phyloP scores from a whole-genome alignment of 1,284 basidiomycete genomes.

The Neonothopanus nambi region DNA sequence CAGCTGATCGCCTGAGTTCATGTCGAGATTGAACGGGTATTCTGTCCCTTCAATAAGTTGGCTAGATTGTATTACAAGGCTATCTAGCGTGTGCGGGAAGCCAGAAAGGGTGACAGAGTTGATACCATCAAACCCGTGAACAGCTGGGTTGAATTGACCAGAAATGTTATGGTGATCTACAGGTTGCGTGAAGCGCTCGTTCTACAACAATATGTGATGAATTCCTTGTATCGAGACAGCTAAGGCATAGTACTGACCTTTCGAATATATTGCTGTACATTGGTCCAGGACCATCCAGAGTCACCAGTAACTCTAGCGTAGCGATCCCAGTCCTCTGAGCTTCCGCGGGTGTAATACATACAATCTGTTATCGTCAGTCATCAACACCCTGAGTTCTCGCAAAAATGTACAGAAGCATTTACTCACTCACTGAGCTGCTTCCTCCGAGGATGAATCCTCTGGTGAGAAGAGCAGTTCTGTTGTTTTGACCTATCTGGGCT shows the following conservation, averaged over 20 bases:
- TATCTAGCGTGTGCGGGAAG: constrained; percentile 1
- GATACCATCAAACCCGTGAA: constrained; percentile 27
- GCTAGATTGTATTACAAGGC: constrained; percentile 1
- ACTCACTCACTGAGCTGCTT: constrained; percentile 37
- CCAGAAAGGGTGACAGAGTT: constrained; percentile 24
- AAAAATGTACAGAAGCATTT: no score
- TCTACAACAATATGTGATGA: constrained; percentile 15
- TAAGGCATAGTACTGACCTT: neutral
- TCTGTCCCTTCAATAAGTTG: constrained; percentile 4
- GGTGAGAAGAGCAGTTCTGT: constrained; percentile 27
- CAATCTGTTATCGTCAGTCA: no score
- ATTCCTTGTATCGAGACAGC: neutral
- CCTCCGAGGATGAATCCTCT: constrained; percentile 40
- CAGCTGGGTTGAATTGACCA: constrained; percentile 26
- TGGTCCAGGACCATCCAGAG: constrained; percentile 19
- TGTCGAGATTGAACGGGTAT: constrained; percentile 14
- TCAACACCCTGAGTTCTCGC: no score
- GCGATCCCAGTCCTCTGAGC: constrained; percentile 26
- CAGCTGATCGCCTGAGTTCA: constrained; percentile 12
- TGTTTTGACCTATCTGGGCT: constrained; percentile 31
- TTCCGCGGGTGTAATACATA: constrained; percentile 25
- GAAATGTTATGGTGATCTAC: constrained; percentile 23
- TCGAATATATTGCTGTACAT: neutral
- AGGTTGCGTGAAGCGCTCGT: constrained; percentile 24
- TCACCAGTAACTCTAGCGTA: constrained; percentile 24